Evolutionary conservation across 495 filamentous ascomycete species (phyloP).

Genomic region (Lepraria neglecta): DNA sequence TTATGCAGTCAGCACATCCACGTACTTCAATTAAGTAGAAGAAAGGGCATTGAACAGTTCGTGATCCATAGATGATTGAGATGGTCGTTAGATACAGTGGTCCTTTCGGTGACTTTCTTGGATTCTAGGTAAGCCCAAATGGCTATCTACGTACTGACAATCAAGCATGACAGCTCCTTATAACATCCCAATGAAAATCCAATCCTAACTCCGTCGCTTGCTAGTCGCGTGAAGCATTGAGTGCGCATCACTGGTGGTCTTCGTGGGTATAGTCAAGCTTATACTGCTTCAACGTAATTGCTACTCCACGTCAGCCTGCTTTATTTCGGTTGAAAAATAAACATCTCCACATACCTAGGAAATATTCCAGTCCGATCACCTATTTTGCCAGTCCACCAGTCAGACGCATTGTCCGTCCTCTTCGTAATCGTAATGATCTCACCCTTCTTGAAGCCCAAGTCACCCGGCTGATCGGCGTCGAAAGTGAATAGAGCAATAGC

Average conservation of each 20-base stretch:
- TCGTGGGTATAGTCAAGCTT: slow-evolving; percentile 9
- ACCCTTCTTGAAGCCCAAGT: slow-evolving; percentile 94
- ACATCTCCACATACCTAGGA: slow-evolving; percentile 34
- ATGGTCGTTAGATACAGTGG: no score
- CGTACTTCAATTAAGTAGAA: no score
- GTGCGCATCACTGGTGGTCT: slow-evolving; percentile 1
- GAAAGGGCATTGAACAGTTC: no score
- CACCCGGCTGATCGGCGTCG: slow-evolving; percentile 86
- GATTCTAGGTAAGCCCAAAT: no score
- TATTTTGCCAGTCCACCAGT: slow-evolving; percentile 79
- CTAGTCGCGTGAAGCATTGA: slow-evolving; percentile 8
- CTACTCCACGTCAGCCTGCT: slow-evolving; percentile 16
- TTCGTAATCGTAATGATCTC: slow-evolving; percentile 96
- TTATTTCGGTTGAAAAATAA: not conserved
- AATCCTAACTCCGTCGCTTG: slow-evolving; percentile 19
- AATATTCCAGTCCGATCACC: slow-evolving; percentile 60
- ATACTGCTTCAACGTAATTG: slow-evolving; percentile 29
- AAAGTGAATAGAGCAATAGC: slow-evolving; percentile 87
- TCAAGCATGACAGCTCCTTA: not conserved
- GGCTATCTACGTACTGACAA: slow-evolving; percentile 1
- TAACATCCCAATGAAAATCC: not conserved
- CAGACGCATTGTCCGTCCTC: slow-evolving; percentile 82
- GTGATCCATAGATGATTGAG: no score
- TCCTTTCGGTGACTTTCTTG: no score
- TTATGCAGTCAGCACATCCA: no score